A percentile compares a stretch with the other conserved stretches of the same genome.
Conservation (phyloP, 73 alveolate genomes). For the Symbiodinium natans region DNA sequence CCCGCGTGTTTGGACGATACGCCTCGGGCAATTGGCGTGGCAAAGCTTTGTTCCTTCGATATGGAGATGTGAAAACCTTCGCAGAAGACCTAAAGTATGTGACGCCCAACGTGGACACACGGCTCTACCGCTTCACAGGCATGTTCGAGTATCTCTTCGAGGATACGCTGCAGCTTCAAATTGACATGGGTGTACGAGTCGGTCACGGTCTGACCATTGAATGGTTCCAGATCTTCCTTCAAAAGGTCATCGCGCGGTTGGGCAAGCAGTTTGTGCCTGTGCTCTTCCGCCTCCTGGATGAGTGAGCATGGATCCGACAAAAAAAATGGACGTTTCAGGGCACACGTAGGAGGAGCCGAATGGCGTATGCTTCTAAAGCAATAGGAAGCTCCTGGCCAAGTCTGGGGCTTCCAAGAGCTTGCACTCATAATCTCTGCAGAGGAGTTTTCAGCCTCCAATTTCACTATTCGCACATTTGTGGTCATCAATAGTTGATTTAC, state of each 20-base stretch:
- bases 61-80: constrained; percentile 64
- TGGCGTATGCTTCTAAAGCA: too few species aligned
- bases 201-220: constrained; percentile 11
- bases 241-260: constrained; percentile 56
- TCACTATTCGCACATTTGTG: too few species aligned
- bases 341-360: too few species aligned
- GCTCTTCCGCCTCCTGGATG: constrained; percentile 48
- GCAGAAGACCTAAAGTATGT: constrained; percentile 82
- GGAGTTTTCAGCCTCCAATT: too few species aligned
- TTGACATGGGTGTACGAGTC: constrained; percentile 70
- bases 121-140: constrained; percentile 91
- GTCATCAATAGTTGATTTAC: too few species aligned
- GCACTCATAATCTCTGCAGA: too few species aligned
- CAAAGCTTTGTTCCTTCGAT: not conserved
- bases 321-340: too few species aligned
- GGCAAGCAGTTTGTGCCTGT: constrained; percentile 83
- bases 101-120: constrained; percentile 85
- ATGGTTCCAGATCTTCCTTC: constrained; percentile 91
- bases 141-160: constrained; percentile 88
- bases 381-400: too few species aligned
- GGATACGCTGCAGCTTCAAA: constrained; percentile 78
- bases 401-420: too few species aligned
- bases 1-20: constrained; percentile 55
- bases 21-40: constrained; percentile 45
- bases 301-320: not conserved